Base-by-base conservation (phyloP, 176 grass and related monocot genomes). In the Oryza punctata region DNA sequence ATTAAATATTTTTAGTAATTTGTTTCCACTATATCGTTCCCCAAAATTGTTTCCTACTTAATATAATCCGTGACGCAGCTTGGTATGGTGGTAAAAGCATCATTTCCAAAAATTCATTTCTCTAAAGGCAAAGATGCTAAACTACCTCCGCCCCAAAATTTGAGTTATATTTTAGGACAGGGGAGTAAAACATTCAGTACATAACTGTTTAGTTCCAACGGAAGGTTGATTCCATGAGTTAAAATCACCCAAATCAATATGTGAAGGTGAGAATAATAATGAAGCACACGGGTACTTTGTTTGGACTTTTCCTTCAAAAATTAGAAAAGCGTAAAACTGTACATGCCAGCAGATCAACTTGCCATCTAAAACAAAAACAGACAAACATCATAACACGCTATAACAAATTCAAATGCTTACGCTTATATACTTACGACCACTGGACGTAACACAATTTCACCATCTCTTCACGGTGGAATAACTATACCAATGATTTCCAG, bases 381-480 rank as follows among this genome's bases (percentile, higher is more conserved):
- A n/a, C 49, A 14, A 89, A 57, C 65, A 72, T 78, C 25, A 26
- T 59, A 40, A 75, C 65, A 49, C 15, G 19, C 41, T 46, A 47
- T n/a, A 78, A 7, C 59, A 10, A 30, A 65, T 66, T 41, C 10
- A 77, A 85, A 81, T 47, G 43, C 65, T 43, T 46, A 30, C 37
- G 28, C 18, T 21, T 18, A 65, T 65, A 66, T 24, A 81, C 71
- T 81, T 77, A 77, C 77, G 14, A 54, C 37, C 12, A 41, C 21
- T 44, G 18, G 43, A 38, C 30, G 43, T 26, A 54, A 54, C 75
- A 33, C 61, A 67, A 29, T 16, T 71, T 23, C 26, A 15, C 63
- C 76, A 47, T 60, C 29, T 79, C 27, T 66, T 69, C 33, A n/a
- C 14, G 38, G 46, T 59, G 68, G 74, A 73, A 78, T 21, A 84